Evolutionary conservation across 2,329 filamentous ascomycete species (phyloP), one percentile per base, ranked within the genome.

Genomic region (Aspergillus hiratsukae): DNA sequence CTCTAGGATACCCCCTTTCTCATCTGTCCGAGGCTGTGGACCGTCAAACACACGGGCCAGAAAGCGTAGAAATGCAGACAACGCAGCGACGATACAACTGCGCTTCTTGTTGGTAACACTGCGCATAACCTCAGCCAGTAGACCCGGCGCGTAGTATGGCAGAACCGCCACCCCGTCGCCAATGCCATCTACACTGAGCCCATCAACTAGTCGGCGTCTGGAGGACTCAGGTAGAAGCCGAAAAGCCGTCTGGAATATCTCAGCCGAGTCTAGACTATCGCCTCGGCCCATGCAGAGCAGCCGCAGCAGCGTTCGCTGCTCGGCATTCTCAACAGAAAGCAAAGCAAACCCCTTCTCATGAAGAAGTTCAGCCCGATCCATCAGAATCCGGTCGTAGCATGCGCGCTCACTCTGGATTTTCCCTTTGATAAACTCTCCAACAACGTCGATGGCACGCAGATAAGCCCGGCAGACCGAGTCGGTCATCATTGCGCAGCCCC

Each of bases 101-200:
- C 60, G 57, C 8, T 53, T 61, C 9, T 63, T 53, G 40, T 63
- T 59, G 1, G 53, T 61, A 17, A 55, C 57, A 49, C 69, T 62
- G 5, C 51, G 37, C 37, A 75, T 61, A 0, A 64, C 66, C 45
- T 69, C 68, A 5, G 66, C 65, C 27, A 74, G 60, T 11, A 75
- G 63, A 1, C 71, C 72, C 2, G 74, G 73, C 58, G 72, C 71
- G 45, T 76, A 76, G 35, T 74, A 75, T 3, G 70, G 69, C 7
- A 73, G 59, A 11, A 76, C 66, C 0, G 73, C 74, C 7, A 66
- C 67, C 35, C 69, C 64, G 21, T 69, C 66, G 31, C 66, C 59
- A 3, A 68, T 61, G 1, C 74, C 74, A 54, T 75, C 70, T 11
- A 73, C 64, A 55, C 71, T 75, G 23, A 76, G 61, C 27, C 67